A percentile compares a stretch with the other conserved stretches of the same genome.
Evolutionary conservation across 345 rosid genomes (phyloP).

Genomic region (Hirschfeldia incana): DNA sequence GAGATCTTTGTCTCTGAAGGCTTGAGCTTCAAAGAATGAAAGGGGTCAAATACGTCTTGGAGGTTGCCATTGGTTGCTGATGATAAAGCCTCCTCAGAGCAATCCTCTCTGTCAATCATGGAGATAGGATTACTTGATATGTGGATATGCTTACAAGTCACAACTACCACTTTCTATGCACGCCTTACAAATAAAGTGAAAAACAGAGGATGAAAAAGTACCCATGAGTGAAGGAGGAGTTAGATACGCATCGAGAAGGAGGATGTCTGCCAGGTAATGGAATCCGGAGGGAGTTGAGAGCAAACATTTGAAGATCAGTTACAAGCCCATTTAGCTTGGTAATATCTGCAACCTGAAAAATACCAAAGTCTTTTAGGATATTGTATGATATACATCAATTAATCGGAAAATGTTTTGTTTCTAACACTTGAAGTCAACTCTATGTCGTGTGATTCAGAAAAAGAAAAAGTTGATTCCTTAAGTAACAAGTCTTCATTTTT

Average conservation of each 20-base stretch:
- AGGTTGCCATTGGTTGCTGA: slow-evolving; percentile 35
- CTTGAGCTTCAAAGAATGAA: slow-evolving; percentile 56
- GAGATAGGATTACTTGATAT: background rate
- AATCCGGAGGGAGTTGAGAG: slow-evolving; percentile 64
- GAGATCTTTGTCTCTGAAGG: slow-evolving; percentile 52
- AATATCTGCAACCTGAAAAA: slow-evolving; percentile 73
- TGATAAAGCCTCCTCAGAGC: slow-evolving; percentile 33
- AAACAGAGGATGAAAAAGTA: slow-evolving; percentile 27
- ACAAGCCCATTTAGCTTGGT: slow-evolving; percentile 79
- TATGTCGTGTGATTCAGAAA: too few relatives aligned
- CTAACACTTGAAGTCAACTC: too few relatives aligned
- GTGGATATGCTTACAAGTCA: background rate
- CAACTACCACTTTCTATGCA: too few relatives aligned
- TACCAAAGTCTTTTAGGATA: background rate
- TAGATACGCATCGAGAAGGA: slow-evolving; percentile 63
- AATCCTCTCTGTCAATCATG: slow-evolving; percentile 47
- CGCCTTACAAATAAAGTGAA: too few relatives aligned
- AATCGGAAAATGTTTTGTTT: too few relatives aligned
- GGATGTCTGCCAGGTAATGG: slow-evolving; percentile 92
- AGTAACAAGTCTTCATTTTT: too few relatives aligned
- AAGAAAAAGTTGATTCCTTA: too few relatives aligned
- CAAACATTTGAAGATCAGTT: slow-evolving; percentile 93
- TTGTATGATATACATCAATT: background rate
- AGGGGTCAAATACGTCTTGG: slow-evolving; percentile 53
- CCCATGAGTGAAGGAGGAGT: slow-evolving; percentile 46